Base-by-base conservation (phyloP, 352 stramenopile species). In the Pythium dissimile region DNA sequence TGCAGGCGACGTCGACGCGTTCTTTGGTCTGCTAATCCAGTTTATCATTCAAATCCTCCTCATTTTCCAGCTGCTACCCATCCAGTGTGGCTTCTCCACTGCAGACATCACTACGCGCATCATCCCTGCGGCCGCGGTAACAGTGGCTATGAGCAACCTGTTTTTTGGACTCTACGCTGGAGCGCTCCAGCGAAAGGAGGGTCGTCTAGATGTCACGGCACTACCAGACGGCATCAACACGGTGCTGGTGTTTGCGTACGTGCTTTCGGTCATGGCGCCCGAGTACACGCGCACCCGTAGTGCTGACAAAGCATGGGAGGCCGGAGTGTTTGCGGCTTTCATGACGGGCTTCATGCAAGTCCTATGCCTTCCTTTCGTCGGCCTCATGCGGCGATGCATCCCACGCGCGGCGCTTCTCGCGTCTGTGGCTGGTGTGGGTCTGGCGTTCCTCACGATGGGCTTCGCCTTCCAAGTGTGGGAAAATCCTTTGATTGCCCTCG, bases 401-500 rank as follows among this genome's bases (percentile, higher is more conserved):
- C 71, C 71, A 12, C 53, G 60, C 2, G 71, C 71, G 0, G 71
- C 71, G 31, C 51, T 80, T 41, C 59, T 76, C 4, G 54, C 71
- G 13, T 72, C 71, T n/a, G 67, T 80, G 8, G 69, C 71, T 0
- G 71, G 71, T 15, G 62, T 76, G 26, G 60, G 64, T 5, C 62
- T 80, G 4, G 69, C 67, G 15, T 76, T 74, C 20, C 58, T 80
- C 16, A 66, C 67, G 4, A 80, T 80, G 71, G 66, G 57, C 9
- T 80, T 80, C 45, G 67, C 71, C 11, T 72, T 76, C 27, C 51
- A 80, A 63, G 67, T 80, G 27, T 80, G 71, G 59, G 55, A 72
- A 20, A 74, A 76, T 39, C 71, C 71, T 0, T 53, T 74, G 21
- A 65, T 76, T 7, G 68, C 63, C 3, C 54, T 80, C 5, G 55